Evolutionary conservation across 768 basidiomycete genomes (phyloP).

Genomic region (Saitozyma sp.): DNA sequence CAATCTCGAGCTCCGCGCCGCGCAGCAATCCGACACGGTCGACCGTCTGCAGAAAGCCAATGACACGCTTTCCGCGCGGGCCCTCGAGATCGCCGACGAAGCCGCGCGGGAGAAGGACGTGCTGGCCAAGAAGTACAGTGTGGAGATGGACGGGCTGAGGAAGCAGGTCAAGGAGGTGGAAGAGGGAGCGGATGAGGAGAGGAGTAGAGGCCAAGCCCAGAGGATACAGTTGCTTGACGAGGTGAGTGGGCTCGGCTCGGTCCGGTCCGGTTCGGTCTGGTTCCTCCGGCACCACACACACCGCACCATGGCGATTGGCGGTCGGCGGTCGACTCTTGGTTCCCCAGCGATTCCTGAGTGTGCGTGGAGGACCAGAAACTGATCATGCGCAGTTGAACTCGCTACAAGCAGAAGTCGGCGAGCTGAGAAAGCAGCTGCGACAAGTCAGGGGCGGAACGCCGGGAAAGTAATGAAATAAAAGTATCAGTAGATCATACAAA

Average conservation of each 20-base stretch:
- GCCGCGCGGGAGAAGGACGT: constrained; percentile 56
- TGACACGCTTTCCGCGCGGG: constrained; percentile 69
- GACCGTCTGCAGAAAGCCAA: constrained; percentile 76
- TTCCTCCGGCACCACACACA: too few relatives aligned
- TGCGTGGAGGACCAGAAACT: constrained; percentile 7
- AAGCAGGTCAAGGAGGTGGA: constrained; percentile 64
- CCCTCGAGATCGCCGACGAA: constrained; percentile 70
- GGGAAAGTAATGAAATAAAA: too few relatives aligned
- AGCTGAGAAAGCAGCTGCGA: constrained; percentile 44
- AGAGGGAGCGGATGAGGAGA: constrained; percentile 60
- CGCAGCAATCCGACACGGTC: constrained; percentile 70
- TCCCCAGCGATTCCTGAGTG: not conserved
- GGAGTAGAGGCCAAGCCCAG: constrained; percentile 78
- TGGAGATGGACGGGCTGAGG: constrained; percentile 61
- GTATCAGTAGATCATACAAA: too few relatives aligned
- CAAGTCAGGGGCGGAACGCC: constrained; percentile 9
- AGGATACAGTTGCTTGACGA: constrained; percentile 83
- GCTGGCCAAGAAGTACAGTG: constrained; percentile 59
- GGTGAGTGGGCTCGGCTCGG: constrained; percentile 56
- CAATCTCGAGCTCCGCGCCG: constrained; percentile 52
- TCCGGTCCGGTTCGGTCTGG: too few relatives aligned
- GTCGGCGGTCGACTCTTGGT: not conserved
- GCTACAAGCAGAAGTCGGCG: constrained; percentile 45
- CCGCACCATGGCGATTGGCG: too few relatives aligned
- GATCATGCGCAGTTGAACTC: constrained; percentile 39